Conservation (phyloP, 1,284 basidiomycete genomes). For the Athelia psychrophila region DNA sequence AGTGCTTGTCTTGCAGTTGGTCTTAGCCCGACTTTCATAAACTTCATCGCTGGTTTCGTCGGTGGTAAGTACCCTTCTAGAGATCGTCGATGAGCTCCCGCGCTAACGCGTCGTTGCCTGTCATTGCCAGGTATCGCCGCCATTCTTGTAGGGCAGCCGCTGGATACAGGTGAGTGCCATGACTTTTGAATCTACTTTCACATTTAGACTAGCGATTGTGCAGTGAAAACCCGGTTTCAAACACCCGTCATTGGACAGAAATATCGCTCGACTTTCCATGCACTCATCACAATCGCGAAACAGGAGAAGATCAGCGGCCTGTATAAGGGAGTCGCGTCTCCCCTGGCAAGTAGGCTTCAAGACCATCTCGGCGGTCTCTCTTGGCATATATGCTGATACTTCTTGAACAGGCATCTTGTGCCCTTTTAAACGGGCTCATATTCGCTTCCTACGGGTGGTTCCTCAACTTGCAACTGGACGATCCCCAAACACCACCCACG, state of each 20-base stretch:
- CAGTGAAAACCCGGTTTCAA: conserved; percentile 78
- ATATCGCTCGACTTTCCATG: conserved; percentile 61
- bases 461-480: conserved; percentile 54
- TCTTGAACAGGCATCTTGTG: conserved; percentile 54
- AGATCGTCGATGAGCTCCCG: not conserved
- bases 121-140: conserved; percentile 54
- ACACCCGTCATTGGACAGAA: conserved; percentile 50
- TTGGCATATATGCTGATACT: not conserved
- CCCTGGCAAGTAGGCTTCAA: conserved; percentile 52
- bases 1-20: conserved; percentile 20
- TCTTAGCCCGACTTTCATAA: conserved; percentile 47
- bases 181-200: not conserved
- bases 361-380: conserved; percentile 17
- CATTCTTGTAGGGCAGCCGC: conserved; percentile 66
- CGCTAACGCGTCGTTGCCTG: not conserved
- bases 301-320: conserved; percentile 67
- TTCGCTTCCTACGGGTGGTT: conserved; percentile 76
- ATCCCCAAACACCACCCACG: conserved; percentile 48
- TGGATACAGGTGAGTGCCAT: conserved; percentile 73
- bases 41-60: conserved; percentile 75
- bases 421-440: conserved; percentile 72
- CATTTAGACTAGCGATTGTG: not conserved
- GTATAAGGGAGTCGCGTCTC: conserved; percentile 72
- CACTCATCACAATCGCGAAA: conserved; percentile 59
- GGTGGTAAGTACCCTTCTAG: conserved; percentile 39